These are phyloP conservation scores for Metschnikowia vanudenii DNA, from an alignment of 805 yeast genomes.

Conservation along the genomic window DNA sequence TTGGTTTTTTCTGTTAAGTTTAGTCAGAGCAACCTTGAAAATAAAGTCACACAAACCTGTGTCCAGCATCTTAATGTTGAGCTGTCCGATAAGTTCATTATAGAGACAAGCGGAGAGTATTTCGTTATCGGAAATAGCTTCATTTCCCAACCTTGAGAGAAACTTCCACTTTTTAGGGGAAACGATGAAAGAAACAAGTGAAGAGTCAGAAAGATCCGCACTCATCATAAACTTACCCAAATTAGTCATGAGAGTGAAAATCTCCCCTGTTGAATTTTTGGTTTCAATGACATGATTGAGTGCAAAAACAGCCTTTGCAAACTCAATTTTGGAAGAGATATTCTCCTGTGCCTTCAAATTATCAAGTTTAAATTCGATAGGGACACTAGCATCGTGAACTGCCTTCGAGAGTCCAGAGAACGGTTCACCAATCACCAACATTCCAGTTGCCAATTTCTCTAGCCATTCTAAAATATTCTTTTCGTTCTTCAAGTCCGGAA, in stretches of 20 bases:
- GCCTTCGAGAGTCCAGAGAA: conserved; percentile 22
- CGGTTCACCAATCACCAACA: conserved; percentile 62
- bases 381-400: conserved; percentile 10
- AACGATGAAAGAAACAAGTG: conserved; percentile 18
- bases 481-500: conserved; percentile 27
- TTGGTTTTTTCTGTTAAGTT: conserved; percentile 17
- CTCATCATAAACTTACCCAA: conserved; percentile 39
- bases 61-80: conserved; percentile 14
- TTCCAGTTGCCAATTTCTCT: conserved; percentile 43
- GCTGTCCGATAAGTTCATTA: conserved; percentile 36
- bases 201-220: conserved; percentile 12
- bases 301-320: conserved; percentile 45
- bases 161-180: conserved; percentile 22
- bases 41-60: conserved; percentile 16
- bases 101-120: conserved; percentile 30
- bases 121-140: conserved; percentile 21
- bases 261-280: conserved; percentile 20
- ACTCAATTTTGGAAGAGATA: conserved; percentile 44
- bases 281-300: conserved; percentile 31
- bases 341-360: conserved; percentile 4
- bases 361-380: conserved; percentile 3
- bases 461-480: conserved; percentile 47
- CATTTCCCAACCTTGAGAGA: conserved; percentile 10
- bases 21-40: conserved; percentile 6
- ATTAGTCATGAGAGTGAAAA: conserved; percentile 42